phyloP scores from a whole-genome alignment of 805 yeast species.

The Yueomyces sinensis region DNA sequence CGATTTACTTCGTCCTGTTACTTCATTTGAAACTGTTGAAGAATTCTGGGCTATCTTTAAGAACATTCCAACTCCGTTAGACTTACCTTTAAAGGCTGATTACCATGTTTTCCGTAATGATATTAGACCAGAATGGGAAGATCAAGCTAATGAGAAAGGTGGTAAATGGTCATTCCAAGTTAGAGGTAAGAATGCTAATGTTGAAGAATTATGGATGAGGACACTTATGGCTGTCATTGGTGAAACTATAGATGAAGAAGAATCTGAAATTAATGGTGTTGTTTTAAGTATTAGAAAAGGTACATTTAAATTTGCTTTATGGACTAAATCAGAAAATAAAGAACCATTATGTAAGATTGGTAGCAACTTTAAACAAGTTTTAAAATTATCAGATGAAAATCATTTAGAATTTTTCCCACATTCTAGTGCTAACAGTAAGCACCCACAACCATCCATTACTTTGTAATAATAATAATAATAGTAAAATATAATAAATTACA shows the following conservation, averaged over 20 bases:
- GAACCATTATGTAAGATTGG: slow-evolving; percentile 64
- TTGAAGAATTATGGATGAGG: slow-evolving; percentile 88
- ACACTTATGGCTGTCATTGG: slow-evolving; percentile 84
- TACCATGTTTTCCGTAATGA: slow-evolving; percentile 91
- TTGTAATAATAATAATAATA: too few species aligned
- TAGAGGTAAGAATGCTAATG: slow-evolving; percentile 45
- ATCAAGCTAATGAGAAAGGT: slow-evolving; percentile 70
- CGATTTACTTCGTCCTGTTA: slow-evolving; percentile 84
- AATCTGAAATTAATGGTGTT: slow-evolving; percentile 84
- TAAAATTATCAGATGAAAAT: slow-evolving; percentile 62
- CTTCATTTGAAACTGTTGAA: slow-evolving; percentile 86
- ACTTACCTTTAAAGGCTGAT: slow-evolving; percentile 84
- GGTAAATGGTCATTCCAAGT: slow-evolving; percentile 88
- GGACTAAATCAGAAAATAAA: slow-evolving; percentile 75
- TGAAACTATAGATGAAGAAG: slow-evolving; percentile 79
- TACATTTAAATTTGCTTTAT: slow-evolving; percentile 73
- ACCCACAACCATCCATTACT: slow-evolving; percentile 22
- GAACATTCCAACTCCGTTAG: slow-evolving; percentile 83
- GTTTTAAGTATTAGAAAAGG: slow-evolving; percentile 79
- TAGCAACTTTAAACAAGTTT: slow-evolving; percentile 71
- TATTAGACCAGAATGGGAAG: slow-evolving; percentile 98
- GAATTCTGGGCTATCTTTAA: slow-evolving; percentile 98
- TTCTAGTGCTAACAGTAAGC: slow-evolving; percentile 22
- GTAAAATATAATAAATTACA: too few species aligned
- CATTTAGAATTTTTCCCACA: slow-evolving; percentile 56